A percentile compares a stretch with the other conserved stretches of the same genome.
These are phyloP conservation scores for Metschnikowia aberdeeniae DNA, from an alignment of 805 yeast species.

Conservation along the genomic window DNA sequence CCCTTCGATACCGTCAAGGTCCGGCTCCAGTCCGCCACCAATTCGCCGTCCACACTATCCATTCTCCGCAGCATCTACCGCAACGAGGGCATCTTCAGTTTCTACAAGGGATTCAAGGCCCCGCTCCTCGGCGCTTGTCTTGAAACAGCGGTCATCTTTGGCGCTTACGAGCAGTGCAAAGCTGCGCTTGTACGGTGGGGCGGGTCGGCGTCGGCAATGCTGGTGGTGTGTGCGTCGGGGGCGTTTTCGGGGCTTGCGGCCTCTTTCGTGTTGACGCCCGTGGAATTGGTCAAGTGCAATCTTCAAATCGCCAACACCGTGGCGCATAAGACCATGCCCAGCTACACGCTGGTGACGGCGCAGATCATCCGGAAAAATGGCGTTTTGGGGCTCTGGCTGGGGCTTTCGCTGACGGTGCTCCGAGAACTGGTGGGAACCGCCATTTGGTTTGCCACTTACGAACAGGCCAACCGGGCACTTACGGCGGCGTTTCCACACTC, in stretches of 20 bases:
- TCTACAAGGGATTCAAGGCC: slow-evolving; percentile 74
- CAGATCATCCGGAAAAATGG: slow-evolving; percentile 52
- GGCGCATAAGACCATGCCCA: slow-evolving; percentile 19
- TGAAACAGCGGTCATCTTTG: slow-evolving; percentile 78
- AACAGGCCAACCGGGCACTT: slow-evolving; percentile 42
- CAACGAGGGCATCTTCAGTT: slow-evolving; percentile 68
- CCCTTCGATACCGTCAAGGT: slow-evolving; percentile 95
- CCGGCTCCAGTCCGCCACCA: slow-evolving; percentile 60
- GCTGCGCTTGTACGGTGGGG: slow-evolving; percentile 8
- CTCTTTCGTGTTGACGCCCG: slow-evolving; percentile 81
- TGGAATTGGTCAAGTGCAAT: slow-evolving; percentile 86
- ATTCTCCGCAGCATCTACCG: slow-evolving; percentile 59
- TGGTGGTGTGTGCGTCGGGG: slow-evolving; percentile 54
- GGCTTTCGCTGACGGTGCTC: slow-evolving; percentile 74
- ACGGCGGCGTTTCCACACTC: slow-evolving; percentile 19
- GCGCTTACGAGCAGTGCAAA: slow-evolving; percentile 45
- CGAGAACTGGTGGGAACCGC: slow-evolving; percentile 90
- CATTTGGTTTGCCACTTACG: slow-evolving; percentile 92
- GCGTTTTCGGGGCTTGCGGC: slow-evolving; percentile 80
- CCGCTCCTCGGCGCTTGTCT: slow-evolving; percentile 89
- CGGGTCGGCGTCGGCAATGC: slow-evolving; percentile 5
- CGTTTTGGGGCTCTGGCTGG: slow-evolving; percentile 75
- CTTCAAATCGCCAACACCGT: slow-evolving; percentile 59
- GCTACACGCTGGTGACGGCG: slow-evolving; percentile 29
- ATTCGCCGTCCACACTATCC: slow-evolving; percentile 51